Base-by-base conservation (phyloP, 176 grass and related monocot species). In the Phoenix roebelenii region DNA sequence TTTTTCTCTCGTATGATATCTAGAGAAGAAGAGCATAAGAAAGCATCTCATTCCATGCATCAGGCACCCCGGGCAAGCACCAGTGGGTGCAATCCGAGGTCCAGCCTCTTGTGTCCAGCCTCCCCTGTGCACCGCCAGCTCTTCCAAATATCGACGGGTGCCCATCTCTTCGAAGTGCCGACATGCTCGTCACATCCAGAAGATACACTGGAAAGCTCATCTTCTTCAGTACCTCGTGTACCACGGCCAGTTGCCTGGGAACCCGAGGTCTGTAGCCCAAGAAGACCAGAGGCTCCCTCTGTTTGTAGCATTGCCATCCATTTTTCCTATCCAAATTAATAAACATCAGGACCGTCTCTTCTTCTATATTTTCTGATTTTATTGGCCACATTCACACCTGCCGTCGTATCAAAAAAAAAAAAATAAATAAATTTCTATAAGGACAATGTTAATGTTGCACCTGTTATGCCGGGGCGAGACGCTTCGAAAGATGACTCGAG, bases 61-160 rank as follows among this genome's bases (percentile, higher is more conserved):
- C 79, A 20, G 79, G 79, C 16, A 81, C 79, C 25, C 79, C 72
- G 15, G 79, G 79, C 72, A 81, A 81, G 64, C 79, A 75, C 72
- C 71, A 76, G 15, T 80, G 77, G 51, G 57, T 74, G 59, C 77
- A 80, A 48, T 80, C 69, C 1, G 77, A 80, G 39, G 59, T 26
- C 5, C 16, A 57, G 4, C 54, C 52, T 22, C 20, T 66, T 57
- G 59, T 35, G 25, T 57, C 15, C 30, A 18, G 50, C 23, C 59
- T 44, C 35, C 35, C 35, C 15, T 28, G 22, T 17, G 20, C 72
- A 52, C 60, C 56, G 0, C 58, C 63, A 19, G 35, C 35, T 44
- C 35, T 12, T 44, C 35, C 35, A 44, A 69, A 81, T 52, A 81
- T 71, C 0, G 79, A 81, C 49, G 72, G 79, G 44, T 81, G 79